Base-by-base conservation (phyloP, 208 protist species). In the Trypanosoma lewisi region DNA sequence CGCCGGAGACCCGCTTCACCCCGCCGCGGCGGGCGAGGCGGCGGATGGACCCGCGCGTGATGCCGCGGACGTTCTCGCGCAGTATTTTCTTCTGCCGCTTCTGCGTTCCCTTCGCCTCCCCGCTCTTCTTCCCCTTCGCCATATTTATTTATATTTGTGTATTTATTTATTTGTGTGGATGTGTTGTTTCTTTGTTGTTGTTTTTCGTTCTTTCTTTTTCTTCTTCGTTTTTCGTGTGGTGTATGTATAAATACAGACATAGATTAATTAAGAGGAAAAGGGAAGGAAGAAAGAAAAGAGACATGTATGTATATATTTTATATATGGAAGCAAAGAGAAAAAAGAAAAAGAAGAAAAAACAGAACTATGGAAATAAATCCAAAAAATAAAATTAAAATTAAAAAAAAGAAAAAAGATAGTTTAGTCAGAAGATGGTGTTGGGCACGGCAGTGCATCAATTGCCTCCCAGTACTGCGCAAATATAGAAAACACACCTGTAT, bases 21-120 rank as follows among this genome's bases (percentile, higher is more conserved):
- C 92, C 92, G 67, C 92, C 92, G 71, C 92, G 79, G 76, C 92
- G 83, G 42, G 92, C 92, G 39, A 97, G 75, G 77, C 92, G 84
- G 77, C 89, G 83, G 65, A 96, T 92, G 36, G 87, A 85, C 61
- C 85, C 87, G 57, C 82, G 83, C 25, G 83, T 93, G 73, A 93
- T 91, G 75, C 83, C 85, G 62, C 73, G 78, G 50, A 94, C 89
- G 77, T 87, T 89, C 71, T 94, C 88, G 71, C 88, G 83, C 36
- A 93, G 72, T 52, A 88, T 79, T 75, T 92, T 91, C 73, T 89
- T 90, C 72, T 89, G 83, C 66, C 83, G 80, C 77, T 91, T 91
- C 77, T 82, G 75, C 70, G 64, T 77, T 50, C 79, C 83, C 76
- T 86, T 86, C 70, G 83, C 76, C 57, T 78, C 77, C 33, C 72